These are phyloP conservation scores for Agaricus sinodeliciosus DNA, from an alignment of 768 basidiomycete genomes.

Conservation along the genomic window DNA sequence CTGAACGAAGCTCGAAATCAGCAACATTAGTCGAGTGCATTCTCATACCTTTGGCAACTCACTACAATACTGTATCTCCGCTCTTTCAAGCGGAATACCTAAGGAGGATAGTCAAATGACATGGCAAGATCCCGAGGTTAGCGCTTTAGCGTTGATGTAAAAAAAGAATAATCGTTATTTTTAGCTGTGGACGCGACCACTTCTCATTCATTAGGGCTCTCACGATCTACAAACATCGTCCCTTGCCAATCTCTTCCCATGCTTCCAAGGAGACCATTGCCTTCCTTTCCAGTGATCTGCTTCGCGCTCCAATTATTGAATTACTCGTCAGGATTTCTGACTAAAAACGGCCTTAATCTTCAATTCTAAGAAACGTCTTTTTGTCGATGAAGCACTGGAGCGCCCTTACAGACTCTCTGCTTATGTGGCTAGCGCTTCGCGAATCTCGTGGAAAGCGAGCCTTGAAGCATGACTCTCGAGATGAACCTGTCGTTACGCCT, in stretches of 20 bases:
- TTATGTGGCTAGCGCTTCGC: slow-evolving; percentile 41
- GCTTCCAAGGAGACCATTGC: slow-evolving; percentile 70
- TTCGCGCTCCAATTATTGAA: slow-evolving; percentile 23
- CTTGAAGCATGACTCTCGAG: slow-evolving; percentile 74
- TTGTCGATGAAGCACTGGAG: slow-evolving; percentile 74
- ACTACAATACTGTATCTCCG: too few relatives aligned
- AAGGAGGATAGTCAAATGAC: too few relatives aligned
- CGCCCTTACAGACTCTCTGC: slow-evolving; percentile 74
- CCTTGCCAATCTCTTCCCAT: slow-evolving; percentile 74
- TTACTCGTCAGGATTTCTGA: background rate
- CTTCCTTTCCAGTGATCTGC: slow-evolving; percentile 66
- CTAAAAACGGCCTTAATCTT: slow-evolving; percentile 48
- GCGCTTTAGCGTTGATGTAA: too few relatives aligned
- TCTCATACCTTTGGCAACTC: background rate
- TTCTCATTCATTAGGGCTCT: too few relatives aligned
- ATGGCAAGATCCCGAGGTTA: too few relatives aligned
- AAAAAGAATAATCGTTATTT: too few relatives aligned
- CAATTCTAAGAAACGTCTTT: slow-evolving; percentile 80
- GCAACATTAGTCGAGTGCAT: too few relatives aligned
- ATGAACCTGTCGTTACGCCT: slow-evolving; percentile 81
- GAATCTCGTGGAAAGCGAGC: background rate
- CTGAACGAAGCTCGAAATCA: slow-evolving; percentile 60
- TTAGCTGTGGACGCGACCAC: slow-evolving; percentile 61
- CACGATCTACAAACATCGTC: slow-evolving; percentile 70
- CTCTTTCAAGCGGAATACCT: background rate